phyloP scores from a whole-genome alignment of 2,329 filamentous ascomycete species.

The Xylariaceae sp. region DNA sequence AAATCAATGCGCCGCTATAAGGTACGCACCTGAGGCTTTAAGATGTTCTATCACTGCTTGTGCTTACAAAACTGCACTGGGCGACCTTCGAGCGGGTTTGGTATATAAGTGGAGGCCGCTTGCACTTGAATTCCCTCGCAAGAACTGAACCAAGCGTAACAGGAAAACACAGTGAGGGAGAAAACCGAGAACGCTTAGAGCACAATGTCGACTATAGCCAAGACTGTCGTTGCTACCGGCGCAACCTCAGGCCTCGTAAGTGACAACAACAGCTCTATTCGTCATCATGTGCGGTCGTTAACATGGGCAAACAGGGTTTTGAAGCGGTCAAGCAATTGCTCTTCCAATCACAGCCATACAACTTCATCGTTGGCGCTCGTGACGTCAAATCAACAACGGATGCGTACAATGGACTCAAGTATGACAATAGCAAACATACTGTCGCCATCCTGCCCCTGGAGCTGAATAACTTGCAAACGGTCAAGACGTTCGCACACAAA shows the following conservation, averaged over 20 bases:
- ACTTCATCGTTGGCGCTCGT: slow-evolving; percentile 48
- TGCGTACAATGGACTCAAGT: slow-evolving; percentile 41
- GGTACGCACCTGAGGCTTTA: neutral
- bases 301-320: slow-evolving; percentile 42
- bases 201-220: slow-evolving; percentile 39
- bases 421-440: slow-evolving; percentile 38
- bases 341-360: slow-evolving; percentile 42
- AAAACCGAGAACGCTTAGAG: neutral
- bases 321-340: slow-evolving; percentile 51
- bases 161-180: neutral
- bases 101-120: no score
- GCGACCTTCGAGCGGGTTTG: no score
- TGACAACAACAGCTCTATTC: neutral
- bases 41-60: no score
- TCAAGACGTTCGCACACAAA: slow-evolving; percentile 45
- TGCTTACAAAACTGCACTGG: no score
- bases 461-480: slow-evolving; percentile 41
- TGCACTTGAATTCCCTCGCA: no score
- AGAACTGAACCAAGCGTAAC: neutral
- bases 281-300: slow-evolving; percentile 3
- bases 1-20: neutral
- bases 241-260: slow-evolving; percentile 47
- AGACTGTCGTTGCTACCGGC: slow-evolving; percentile 50
- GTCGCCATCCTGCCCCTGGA: slow-evolving; percentile 48
- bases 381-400: slow-evolving; percentile 39